Evolutionary conservation across 305 asterid species (phyloP), one percentile per base, ranked within the genome.

Genomic region (Plantago rigida): DNA sequence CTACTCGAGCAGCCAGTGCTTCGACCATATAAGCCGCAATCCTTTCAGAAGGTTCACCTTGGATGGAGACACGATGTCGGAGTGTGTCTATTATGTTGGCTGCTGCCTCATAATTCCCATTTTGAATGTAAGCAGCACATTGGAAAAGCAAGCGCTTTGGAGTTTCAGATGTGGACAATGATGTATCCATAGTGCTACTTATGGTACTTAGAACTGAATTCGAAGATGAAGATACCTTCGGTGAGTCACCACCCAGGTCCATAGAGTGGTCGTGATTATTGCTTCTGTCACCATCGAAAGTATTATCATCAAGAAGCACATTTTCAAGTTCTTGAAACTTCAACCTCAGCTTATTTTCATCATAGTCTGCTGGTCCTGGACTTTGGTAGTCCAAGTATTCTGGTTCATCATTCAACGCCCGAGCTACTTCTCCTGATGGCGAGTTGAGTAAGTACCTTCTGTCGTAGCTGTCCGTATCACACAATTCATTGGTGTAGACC

Each of bases 1-100:
- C 95, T 67, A 91, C 77, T 14, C 96, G 81, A 13, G 98, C 96
- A 3, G 84, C 95, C 24, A 91, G 78, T 3, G 98, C 98, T 71
- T 91, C 98, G 0, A 91, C 96, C 95, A 88, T 84, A 71, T 91
- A 91, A 0, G 98, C 96, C 8, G 96, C 95, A 62, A 89, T 81
- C 59, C 96, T 74, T 52, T 79, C 94, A 5, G 83, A 62, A 11
- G 94, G 98, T 19, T 87, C 95, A 47, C 96, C 96, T 51, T 84
- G 84, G 62, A 91, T 87, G 0, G 98, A 84, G 68, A 87, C 96
- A 70, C 72, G 76, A 51, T 81, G 83, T 22, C 96, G 79, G 61
- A 91, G 92, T 70, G 72, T 68, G 19, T 76, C 72, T 39, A 91
- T 87, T 73, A 82, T 76, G n/a, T 53, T 53, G 1, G 81, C 78